These are phyloP conservation scores for Penicillium diatomitis DNA, from an alignment of 495 filamentous ascomycete species.

Conservation along the genomic window DNA sequence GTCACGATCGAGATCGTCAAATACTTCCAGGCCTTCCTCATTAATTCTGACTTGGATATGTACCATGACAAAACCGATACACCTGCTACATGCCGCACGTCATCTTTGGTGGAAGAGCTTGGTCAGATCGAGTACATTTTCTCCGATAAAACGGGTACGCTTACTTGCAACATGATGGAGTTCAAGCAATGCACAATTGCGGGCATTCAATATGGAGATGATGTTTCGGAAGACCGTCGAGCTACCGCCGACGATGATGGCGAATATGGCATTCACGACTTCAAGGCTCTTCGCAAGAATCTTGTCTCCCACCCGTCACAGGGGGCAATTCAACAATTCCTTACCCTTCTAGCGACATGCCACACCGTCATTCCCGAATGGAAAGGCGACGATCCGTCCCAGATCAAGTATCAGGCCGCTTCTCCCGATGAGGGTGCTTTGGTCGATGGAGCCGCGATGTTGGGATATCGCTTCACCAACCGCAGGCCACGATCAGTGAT, in stretches of 20 bases:
- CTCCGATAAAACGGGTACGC: slow-evolving; percentile 97
- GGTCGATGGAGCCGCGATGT: slow-evolving; percentile 76
- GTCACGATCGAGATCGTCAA: slow-evolving; percentile 98
- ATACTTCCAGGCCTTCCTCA: slow-evolving; percentile 93
- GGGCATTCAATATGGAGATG: slow-evolving; percentile 89
- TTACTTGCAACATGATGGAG: slow-evolving; percentile 99
- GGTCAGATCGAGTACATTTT: slow-evolving; percentile 99
- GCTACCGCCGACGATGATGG: slow-evolving; percentile 65
- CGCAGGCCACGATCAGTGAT: slow-evolving; percentile 81
- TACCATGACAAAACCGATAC: slow-evolving; percentile 96
- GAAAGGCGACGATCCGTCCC: slow-evolving; percentile 59
- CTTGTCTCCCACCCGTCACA: slow-evolving; percentile 57
- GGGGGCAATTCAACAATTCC: slow-evolving; percentile 77
- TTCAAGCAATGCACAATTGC: slow-evolving; percentile 91
- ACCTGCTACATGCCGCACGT: slow-evolving; percentile 90
- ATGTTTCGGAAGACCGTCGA: slow-evolving; percentile 84
- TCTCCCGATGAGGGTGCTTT: slow-evolving; percentile 96
- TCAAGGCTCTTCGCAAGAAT: slow-evolving; percentile 67
- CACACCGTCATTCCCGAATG: slow-evolving; percentile 97
- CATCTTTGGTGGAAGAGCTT: slow-evolving; percentile 91
- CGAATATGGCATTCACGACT: slow-evolving; percentile 81
- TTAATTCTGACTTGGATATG: slow-evolving; percentile 95
- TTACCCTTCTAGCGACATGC: slow-evolving; percentile 80
- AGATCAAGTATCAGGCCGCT: slow-evolving; percentile 95
- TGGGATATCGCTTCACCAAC: slow-evolving; percentile 86